Evolutionary conservation across 257 asterid genomes (phyloP).

Genomic region (Hygrophila difformis): DNA sequence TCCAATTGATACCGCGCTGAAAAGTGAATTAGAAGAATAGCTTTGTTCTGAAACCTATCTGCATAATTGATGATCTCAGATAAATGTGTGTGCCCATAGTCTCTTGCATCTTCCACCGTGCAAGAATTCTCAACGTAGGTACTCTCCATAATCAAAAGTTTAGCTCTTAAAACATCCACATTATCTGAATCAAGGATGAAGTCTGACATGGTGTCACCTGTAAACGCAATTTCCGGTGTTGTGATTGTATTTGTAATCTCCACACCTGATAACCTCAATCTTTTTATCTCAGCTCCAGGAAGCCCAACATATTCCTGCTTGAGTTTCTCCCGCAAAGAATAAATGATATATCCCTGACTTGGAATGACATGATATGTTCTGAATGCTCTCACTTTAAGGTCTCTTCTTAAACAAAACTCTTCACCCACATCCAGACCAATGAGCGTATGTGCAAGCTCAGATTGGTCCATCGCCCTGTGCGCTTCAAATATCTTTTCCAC

Average conservation of each 20-base stretch:
- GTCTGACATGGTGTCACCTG: conserved; percentile 93
- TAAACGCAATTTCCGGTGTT: conserved; percentile 87
- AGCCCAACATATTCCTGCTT: conserved; percentile 73
- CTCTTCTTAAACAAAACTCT: conserved; percentile 63
- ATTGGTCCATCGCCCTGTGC: conserved; percentile 88
- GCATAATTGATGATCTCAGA: conserved; percentile 74
- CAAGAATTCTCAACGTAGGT: conserved; percentile 65
- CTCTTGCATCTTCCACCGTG: conserved; percentile 64
- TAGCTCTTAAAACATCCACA: conserved; percentile 66
- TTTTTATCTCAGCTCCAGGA: conserved; percentile 58
- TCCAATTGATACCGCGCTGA: conserved; percentile 90
- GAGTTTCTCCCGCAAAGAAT: conserved; percentile 71
- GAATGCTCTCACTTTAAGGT: conserved; percentile 83
- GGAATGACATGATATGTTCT: conserved; percentile 81
- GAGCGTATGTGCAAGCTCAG: conserved; percentile 73
- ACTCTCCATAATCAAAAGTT: conserved; percentile 91
- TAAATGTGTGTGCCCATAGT: conserved; percentile 84
- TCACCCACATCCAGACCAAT: conserved; percentile 95
- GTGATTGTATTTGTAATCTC: conserved; percentile 71
- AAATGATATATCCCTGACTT: conserved; percentile 91
- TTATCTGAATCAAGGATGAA: conserved; percentile 68
- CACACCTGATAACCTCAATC: conserved; percentile 64
- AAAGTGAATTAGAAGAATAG: conserved; percentile 88
- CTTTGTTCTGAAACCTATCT: conserved; percentile 72
- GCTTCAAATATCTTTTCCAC: conserved; percentile 92